Conservation (phyloP, 148 eudicot genomes). For the Cornus florida region DNA sequence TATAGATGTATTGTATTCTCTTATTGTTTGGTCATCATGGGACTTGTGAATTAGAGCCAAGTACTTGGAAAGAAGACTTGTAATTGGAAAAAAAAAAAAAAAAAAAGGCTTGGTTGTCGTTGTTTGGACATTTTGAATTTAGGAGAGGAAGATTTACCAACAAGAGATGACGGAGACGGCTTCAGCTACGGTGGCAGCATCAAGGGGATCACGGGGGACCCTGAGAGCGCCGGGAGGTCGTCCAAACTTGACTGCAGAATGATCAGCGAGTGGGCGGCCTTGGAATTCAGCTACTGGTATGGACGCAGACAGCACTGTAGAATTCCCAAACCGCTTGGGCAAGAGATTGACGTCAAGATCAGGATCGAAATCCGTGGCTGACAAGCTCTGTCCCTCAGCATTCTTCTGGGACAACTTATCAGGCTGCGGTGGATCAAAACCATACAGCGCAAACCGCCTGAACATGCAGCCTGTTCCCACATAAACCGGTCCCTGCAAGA, state of each 20-base stretch:
- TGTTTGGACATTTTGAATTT: too few relatives aligned
- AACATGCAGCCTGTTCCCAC: slow-evolving; percentile 96
- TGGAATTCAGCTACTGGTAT: slow-evolving; percentile 85
- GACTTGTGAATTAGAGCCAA: too few relatives aligned
- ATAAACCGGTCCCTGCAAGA: slow-evolving; percentile 77
- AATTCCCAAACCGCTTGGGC: slow-evolving; percentile 89
- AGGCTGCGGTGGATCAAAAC: slow-evolving; percentile 80
- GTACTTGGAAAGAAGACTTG: too few relatives aligned
- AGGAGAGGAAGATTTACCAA: slow-evolving; percentile 41
- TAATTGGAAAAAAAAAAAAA: too few relatives aligned
- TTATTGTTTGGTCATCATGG: too few relatives aligned
- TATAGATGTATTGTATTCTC: too few relatives aligned
- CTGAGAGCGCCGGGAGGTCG: slow-evolving; percentile 84
- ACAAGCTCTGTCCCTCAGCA: slow-evolving; percentile 48
- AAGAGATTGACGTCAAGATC: slow-evolving; percentile 71
- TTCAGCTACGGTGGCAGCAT: slow-evolving; percentile 82
- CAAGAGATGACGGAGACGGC: slow-evolving; percentile 94
- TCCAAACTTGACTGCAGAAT: slow-evolving; percentile 84
- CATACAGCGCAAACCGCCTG: slow-evolving; percentile 86
- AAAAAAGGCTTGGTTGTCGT: too few relatives aligned
- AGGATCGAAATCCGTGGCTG: slow-evolving; percentile 70
- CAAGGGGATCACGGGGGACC: slow-evolving; percentile 73
- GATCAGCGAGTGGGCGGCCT: slow-evolving; percentile 93
- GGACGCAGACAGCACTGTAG: slow-evolving; percentile 72
- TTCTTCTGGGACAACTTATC: slow-evolving; percentile 31